phyloP scores from a whole-genome alignment of 176 grass and related monocot species.

The Tillandsia fasciculata region DNA sequence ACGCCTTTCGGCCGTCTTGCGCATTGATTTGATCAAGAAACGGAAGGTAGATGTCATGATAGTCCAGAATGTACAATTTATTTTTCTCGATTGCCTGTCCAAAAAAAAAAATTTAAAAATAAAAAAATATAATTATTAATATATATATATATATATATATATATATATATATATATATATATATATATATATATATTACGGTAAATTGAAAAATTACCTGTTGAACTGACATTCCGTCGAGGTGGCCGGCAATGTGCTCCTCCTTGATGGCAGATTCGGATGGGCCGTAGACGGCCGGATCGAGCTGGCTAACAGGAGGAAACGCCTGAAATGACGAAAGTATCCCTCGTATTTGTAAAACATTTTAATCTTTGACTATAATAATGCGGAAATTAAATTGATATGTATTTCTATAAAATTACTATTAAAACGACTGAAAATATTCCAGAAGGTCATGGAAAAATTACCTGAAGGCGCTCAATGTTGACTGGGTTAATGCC shows the following conservation, averaged over 20 bases:
- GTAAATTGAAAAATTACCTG: conserved; percentile 22
- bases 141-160: background rate
- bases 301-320: conserved; percentile 78
- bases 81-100: conserved; percentile 41
- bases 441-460: conserved; percentile 8
- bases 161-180: background rate
- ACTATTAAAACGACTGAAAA: background rate
- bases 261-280: conserved; percentile 85
- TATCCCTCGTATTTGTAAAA: background rate
- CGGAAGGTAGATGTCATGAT: conserved; percentile 79
- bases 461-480: conserved; percentile 66
- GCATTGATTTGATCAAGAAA: conserved; percentile 83
- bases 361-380: background rate
- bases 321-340: conserved; percentile 36
- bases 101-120: background rate
- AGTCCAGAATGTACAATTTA: conserved; percentile 75
- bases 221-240: conserved; percentile 74
- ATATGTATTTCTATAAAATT: background rate
- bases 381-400: background rate
- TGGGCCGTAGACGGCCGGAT: conserved; percentile 59
- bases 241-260: conserved; percentile 67
- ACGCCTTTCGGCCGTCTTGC: conserved; percentile 78
- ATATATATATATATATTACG: background rate
- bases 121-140: background rate
- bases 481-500: conserved; percentile 95